Percentiles rank a stretch among this genome's conserved stretches.
Evolutionary conservation across 2,329 filamentous ascomycete species (phyloP).

Genomic region (Trichoderma pleuroti): DNA sequence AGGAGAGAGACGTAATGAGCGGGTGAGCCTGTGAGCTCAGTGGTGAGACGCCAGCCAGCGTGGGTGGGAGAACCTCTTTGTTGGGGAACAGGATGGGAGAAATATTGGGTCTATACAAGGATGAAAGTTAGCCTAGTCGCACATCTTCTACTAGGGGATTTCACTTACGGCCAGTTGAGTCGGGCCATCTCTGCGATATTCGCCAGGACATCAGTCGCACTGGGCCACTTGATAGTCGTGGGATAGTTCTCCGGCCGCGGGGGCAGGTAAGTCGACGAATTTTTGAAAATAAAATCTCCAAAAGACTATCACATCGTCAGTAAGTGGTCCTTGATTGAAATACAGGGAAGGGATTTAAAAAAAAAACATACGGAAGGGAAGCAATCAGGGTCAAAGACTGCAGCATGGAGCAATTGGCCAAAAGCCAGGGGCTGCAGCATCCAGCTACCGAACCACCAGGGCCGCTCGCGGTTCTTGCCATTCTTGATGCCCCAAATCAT

Average conservation of each 20-base stretch:
- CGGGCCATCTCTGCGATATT: slow-evolving; percentile 77
- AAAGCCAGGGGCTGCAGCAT: slow-evolving; percentile 72
- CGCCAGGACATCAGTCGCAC: slow-evolving; percentile 71
- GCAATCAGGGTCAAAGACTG: slow-evolving; percentile 73
- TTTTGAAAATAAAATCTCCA: slow-evolving; percentile 58
- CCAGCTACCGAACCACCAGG: slow-evolving; percentile 85
- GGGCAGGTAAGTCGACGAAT: slow-evolving; percentile 78
- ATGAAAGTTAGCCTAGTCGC: background rate
- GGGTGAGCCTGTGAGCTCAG: slow-evolving; percentile 84
- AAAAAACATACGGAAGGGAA: slow-evolving; percentile 55
- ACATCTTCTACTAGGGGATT: background rate
- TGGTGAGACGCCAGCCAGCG: slow-evolving; percentile 67
- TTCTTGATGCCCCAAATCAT: slow-evolving; percentile 60
- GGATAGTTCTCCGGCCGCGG: slow-evolving; percentile 67
- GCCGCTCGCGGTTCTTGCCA: slow-evolving; percentile 56
- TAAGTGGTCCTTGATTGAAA: background rate
- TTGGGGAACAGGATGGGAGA: slow-evolving; percentile 84
- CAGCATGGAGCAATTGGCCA: slow-evolving; percentile 72
- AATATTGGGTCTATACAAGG: slow-evolving; percentile 59
- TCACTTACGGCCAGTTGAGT: slow-evolving; percentile 74
- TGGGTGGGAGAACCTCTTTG: slow-evolving; percentile 61
- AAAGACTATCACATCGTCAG: slow-evolving; percentile 8
- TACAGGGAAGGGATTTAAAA: background rate
- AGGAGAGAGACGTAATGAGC: slow-evolving; percentile 78
- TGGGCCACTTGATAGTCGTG: slow-evolving; percentile 66